A percentile compares a stretch with the other conserved stretches of the same genome.
Evolutionary conservation across 2,329 filamentous ascomycete species (phyloP).

Genomic region (Epicoccum nigrum): DNA sequence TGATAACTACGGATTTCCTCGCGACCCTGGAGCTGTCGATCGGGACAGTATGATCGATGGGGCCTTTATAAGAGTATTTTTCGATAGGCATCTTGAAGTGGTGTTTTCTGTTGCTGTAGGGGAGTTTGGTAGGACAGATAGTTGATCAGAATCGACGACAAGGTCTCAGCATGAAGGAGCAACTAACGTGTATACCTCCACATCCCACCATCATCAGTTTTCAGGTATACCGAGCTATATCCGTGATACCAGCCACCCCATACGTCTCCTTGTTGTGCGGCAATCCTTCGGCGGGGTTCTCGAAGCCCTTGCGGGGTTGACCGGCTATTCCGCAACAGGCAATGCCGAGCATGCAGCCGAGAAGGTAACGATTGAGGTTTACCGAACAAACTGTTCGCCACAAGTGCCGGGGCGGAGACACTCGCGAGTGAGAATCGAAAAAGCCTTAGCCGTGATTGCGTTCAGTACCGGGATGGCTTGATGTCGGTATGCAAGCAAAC

Average conservation of each 20-base stretch:
- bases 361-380: background rate
- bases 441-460: background rate
- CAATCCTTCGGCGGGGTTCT: background rate
- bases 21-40: constrained; percentile 48
- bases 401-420: background rate
- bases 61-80: constrained; percentile 42
- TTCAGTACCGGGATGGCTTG: background rate
- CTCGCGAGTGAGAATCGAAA: background rate
- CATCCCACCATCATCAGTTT: background rate
- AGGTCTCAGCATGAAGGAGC: background rate
- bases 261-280: background rate
- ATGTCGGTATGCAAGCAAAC: background rate
- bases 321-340: background rate
- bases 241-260: background rate
- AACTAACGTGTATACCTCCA: background rate
- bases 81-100: constrained; percentile 23
- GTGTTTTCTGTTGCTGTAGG: background rate
- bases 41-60: constrained; percentile 43
- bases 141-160: background rate
- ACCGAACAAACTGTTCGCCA: background rate
- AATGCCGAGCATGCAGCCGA: too few species aligned
- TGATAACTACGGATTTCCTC: constrained; percentile 57
- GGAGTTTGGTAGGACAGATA: background rate
- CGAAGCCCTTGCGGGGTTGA: background rate
- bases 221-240: background rate